Base-by-base conservation (phyloP, 805 yeast genomes). In the Yamadazyma laniorum region DNA sequence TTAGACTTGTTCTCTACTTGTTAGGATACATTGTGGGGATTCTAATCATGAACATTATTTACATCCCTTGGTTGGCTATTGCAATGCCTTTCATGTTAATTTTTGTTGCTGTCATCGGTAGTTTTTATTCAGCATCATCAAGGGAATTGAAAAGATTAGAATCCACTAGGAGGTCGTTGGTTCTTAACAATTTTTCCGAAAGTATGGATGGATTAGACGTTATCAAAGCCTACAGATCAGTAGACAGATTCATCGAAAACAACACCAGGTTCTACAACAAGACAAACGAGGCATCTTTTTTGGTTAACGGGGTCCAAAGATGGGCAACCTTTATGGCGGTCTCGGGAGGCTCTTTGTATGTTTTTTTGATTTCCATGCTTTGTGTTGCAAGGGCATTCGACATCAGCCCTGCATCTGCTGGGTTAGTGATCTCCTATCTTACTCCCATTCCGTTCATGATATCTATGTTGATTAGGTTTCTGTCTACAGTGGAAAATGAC, bases 11-110 rank as follows among this genome's bases (percentile, higher is more conserved):
- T 33, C 47, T 81, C 33, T 77, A 68, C 47, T 76, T 81, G 6
- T 39, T 72, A 16, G 60, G 79, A 12, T 71, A 68, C 47, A 75
- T 82, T 34, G 43, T 72, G 34, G 93, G 93, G 40, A 77, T 82
- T 19, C 36, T 65, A 12, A 46, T 65, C 14, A 50, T 65, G 40
- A 55, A 64, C 43, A 50, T 61, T 21, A 48, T 58, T 35, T 65
- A 64, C 40, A 51, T 64, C 17, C 71, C 70, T 1, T 65, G 65
- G 65, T 55, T 64, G 46, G 67, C 66, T 1, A 56, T 65, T 44
- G 65, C 67, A 2, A 44, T 62, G 11, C 70, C 70, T 5, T 48
- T 57, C 21, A 46, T 64, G 32, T 48, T 42, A 1, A 30, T 56
- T 11, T 32, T 55, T 7, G 54, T 55, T 34, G 46, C 55, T 7